Conservation (phyloP, 306 rosid species). For the Geum urbanum region DNA sequence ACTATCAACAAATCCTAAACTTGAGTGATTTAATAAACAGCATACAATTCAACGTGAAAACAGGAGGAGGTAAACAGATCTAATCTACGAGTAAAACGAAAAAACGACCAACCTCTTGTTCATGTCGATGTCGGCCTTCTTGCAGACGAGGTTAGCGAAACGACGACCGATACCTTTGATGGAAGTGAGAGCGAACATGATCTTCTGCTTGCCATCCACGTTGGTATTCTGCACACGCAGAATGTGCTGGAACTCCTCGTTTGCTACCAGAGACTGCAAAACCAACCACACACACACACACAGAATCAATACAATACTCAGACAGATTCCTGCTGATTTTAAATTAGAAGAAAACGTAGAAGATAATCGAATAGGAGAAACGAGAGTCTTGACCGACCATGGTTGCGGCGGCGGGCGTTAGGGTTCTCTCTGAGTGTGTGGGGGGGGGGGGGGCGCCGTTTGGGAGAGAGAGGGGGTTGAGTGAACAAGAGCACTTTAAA, state of each 20-base stretch:
- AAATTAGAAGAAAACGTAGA: background rate
- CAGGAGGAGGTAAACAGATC: background rate
- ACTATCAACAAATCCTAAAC: background rate
- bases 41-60: too few relatives aligned
- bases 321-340: too few relatives aligned
- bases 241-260: constrained; percentile 66
- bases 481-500: constrained; percentile 13
- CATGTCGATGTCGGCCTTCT: constrained; percentile 65
- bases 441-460: too few relatives aligned
- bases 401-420: constrained; percentile 3
- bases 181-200: constrained; percentile 63
- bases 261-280: constrained; percentile 54
- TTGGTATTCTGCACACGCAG: constrained; percentile 64
- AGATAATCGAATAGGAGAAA: background rate
- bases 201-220: constrained; percentile 62
- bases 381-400: constrained; percentile 31
- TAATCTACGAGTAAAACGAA: background rate
- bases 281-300: background rate
- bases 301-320: background rate
- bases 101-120: constrained; percentile 39
- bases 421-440: constrained; percentile 9
- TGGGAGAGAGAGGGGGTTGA: constrained; percentile 5
- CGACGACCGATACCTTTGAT: constrained; percentile 69
- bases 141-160: constrained; percentile 56
- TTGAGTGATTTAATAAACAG: too few relatives aligned